Evolutionary conservation across 2,329 filamentous ascomycete species (phyloP).

Genomic region (Penicillium sp.): DNA sequence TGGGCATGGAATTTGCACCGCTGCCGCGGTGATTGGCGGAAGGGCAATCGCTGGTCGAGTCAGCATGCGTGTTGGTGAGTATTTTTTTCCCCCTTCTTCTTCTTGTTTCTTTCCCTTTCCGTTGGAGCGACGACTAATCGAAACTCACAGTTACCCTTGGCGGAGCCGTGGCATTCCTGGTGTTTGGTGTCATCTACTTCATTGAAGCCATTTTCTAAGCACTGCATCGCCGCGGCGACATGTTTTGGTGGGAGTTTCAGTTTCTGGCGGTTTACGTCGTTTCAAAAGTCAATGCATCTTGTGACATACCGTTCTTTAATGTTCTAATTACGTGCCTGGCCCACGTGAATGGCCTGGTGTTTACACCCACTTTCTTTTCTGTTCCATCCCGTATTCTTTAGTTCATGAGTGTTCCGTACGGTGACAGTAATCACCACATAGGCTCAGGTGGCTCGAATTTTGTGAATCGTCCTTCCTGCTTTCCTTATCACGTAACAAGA

Average conservation of each 20-base stretch:
- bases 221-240: constrained; percentile 14
- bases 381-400: no score
- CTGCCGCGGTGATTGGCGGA: constrained; percentile 87
- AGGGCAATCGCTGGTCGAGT: constrained; percentile 90
- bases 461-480: no score
- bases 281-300: constrained; percentile 14
- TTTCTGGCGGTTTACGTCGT: constrained; percentile 12
- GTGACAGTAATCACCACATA: no score
- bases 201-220: constrained; percentile 69
- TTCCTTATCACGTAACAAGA: no score
- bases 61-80: constrained; percentile 93
- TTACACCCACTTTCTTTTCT: no score
- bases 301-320: constrained; percentile 16
- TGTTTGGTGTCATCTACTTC: constrained; percentile 90
- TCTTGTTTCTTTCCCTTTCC: no score
- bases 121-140: constrained; percentile 26
- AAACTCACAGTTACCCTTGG: constrained; percentile 75
- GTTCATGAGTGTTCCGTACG: no score
- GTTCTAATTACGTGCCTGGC: constrained; percentile 14
- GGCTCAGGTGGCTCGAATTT: no score
- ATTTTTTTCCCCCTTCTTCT: background rate
- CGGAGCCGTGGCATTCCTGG: constrained; percentile 83
- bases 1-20: constrained; percentile 88
- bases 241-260: background rate
- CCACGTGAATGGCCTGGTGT: background rate